A percentile compares a stretch with the other conserved stretches of the same genome.
phyloP scores from a whole-genome alignment of 2,329 filamentous ascomycete genomes.

The Monosporascus sp. region DNA sequence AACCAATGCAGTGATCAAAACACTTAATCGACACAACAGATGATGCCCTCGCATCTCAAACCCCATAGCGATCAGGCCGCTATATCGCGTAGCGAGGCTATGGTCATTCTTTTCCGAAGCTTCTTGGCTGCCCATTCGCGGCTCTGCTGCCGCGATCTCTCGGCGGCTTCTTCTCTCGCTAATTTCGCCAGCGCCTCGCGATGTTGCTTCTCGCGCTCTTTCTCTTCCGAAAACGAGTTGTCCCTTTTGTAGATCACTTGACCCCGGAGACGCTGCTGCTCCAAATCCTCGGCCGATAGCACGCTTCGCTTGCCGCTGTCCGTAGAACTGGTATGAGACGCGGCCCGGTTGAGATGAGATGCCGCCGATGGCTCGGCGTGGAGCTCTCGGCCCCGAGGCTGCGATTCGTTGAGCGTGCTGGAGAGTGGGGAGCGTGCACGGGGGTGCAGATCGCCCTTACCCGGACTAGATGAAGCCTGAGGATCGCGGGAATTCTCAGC shows the following conservation, averaged over 20 bases:
- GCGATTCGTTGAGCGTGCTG: conserved; percentile 22
- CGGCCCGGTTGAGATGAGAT: conserved; percentile 29
- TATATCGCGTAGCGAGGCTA: conserved; percentile 18
- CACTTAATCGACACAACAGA: not conserved
- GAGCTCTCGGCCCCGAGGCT: conserved; percentile 20
- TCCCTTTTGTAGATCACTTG: conserved; percentile 51
- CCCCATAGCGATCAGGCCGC: not conserved
- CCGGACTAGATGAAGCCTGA: conserved; percentile 11
- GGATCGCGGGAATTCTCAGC: conserved; percentile 20
- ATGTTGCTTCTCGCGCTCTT: conserved; percentile 48
- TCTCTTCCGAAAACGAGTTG: conserved; percentile 39
- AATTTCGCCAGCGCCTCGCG: conserved; percentile 48
- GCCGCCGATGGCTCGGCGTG: conserved; percentile 11
- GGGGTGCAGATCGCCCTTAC: conserved; percentile 23
- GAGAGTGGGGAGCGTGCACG: conserved; percentile 26
- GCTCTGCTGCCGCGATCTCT: conserved; percentile 53
- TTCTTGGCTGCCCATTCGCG: conserved; percentile 60
- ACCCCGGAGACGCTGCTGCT: conserved; percentile 47
- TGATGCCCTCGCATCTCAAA: not conserved
- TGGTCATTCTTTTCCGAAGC: conserved; percentile 33
- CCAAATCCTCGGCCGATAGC: conserved; percentile 44
- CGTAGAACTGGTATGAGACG: conserved; percentile 37
- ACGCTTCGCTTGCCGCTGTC: conserved; percentile 41
- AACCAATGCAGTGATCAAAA: not conserved
- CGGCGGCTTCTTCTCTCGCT: conserved; percentile 56